Base-by-base conservation (phyloP, 2,329 filamentous ascomycete species). In the Salinomyces thailandicus region DNA sequence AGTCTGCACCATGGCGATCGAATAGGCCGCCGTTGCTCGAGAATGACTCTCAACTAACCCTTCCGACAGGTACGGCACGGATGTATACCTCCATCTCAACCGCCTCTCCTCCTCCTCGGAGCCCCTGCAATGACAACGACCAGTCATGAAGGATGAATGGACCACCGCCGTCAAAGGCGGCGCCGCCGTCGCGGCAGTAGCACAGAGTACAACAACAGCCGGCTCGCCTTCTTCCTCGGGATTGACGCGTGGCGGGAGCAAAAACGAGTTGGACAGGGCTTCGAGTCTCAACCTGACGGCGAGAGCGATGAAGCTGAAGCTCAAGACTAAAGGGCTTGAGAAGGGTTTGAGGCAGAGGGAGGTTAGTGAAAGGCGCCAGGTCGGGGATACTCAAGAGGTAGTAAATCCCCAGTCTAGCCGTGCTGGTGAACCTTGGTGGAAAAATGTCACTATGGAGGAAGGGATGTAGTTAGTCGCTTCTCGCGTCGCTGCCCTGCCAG, bases 1-100 rank as follows among this genome's bases (percentile, higher is more conserved):
- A 71, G 82, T 15, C 19, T n/a, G 22, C 26, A 11, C 22, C 22
- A n/a, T 8, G n/a, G 9, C 22, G n/a, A 26, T 8, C 9, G 22
- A 8, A n/a, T 8, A 26, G 22, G 22, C 9, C 22, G 22, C 9
- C 22, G n/a, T 9, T 26, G n/a, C n/a, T 26, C 20, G 17, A 38
- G 16, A 17, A 14, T 22, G n/a, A 36, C 16, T 14, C 9, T 26
- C 22, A 26, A n/a, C 22, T 26, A n/a, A 26, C 22, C 9, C 22
- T 9, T n/a, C 30, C n/a, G 20, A 31, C 51, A 94, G 89, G 41
- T 98, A 98, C 62, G 91, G 91, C 48, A 98, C 91, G 34, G 91
- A 98, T 58, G 91, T 96, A 35, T 98, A 98, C 65, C 81, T 98
- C 32, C 91, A 98, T 62, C 77, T 98, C 34, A 98, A 98, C 67